These are phyloP conservation scores for Sporothrix humicola DNA, from an alignment of 2,329 filamentous ascomycete genomes.

Conservation along the genomic window DNA sequence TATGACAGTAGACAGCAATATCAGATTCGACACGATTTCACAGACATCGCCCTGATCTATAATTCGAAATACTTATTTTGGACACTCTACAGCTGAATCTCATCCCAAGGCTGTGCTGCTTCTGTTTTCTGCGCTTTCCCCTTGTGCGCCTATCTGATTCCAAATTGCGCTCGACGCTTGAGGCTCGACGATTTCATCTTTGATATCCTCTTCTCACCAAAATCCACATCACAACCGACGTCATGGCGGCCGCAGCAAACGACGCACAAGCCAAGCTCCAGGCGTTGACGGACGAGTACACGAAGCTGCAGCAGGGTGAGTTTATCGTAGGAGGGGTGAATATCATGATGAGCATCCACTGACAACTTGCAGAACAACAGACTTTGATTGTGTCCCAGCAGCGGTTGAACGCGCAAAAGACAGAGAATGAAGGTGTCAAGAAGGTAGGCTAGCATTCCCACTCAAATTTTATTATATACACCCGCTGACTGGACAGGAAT, in stretches of 20 bases:
- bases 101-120: conserved; percentile 8
- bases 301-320: conserved; percentile 81
- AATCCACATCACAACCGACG: background rate
- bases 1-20: background rate
- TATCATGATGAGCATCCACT: background rate
- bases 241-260: conserved; percentile 48
- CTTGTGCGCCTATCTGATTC: conserved; percentile 1
- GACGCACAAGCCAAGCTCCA: conserved; percentile 80
- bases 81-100: background rate
- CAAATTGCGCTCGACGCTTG: background rate
- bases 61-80: conserved; percentile 5
- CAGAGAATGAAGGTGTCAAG: conserved; percentile 89
- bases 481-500: conserved; percentile 67
- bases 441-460: too few relatives aligned
- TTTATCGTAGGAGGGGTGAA: too few relatives aligned
- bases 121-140: background rate
- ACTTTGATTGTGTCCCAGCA: conserved; percentile 77
- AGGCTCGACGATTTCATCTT: background rate
- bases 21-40: background rate
- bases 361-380: conserved; percentile 71
- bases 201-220: background rate
- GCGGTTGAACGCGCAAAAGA: conserved; percentile 90
- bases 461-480: too few relatives aligned
- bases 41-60: background rate
- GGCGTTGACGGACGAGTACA: conserved; percentile 82